phyloP scores from a whole-genome alignment of 441 rosid genomes.

The Aquilaria agallochum region DNA sequence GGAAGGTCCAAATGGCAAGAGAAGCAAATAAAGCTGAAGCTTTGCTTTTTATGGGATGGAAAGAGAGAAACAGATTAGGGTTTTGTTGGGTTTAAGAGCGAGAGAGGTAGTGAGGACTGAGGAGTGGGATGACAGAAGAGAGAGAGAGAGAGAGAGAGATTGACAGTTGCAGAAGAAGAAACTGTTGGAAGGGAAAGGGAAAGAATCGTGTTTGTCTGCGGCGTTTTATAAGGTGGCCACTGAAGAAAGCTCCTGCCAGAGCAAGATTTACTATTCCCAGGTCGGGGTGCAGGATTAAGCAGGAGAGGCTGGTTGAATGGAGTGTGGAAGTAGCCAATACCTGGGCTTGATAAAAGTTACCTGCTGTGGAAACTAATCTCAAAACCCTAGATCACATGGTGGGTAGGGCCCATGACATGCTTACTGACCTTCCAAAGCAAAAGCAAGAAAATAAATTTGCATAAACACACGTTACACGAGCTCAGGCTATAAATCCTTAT shows the following conservation, averaged over 20 bases:
- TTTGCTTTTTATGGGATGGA: not conserved
- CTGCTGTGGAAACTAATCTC: not conserved
- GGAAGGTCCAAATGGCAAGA: not conserved
- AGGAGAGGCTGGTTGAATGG: too few relatives aligned
- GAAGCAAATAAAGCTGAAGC: not conserved
- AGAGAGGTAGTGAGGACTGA: not conserved
- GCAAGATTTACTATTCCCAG: constrained; percentile 6
- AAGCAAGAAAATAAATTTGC: too few relatives aligned
- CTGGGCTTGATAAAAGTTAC: not conserved
- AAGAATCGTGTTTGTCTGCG: not conserved
- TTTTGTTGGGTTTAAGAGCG: not conserved
- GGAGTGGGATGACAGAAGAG: not conserved
- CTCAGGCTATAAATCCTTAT: too few relatives aligned
- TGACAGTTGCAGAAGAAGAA: constrained; percentile 16
- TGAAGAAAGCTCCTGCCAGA: not conserved
- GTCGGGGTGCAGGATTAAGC: not conserved
- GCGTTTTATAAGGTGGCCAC: not conserved
- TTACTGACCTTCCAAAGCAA: too few relatives aligned
- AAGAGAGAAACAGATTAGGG: constrained; percentile 3
- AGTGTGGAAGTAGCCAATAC: constrained; percentile 3
- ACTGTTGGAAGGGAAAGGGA: constrained; percentile 5
- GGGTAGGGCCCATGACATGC: too few relatives aligned
- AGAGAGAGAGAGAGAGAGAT: constrained; percentile 5
- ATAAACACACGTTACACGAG: too few relatives aligned
- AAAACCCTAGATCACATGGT: constrained; percentile 14